Evolutionary conservation across 2,329 filamentous ascomycete species (phyloP).

Genomic region (Myriosclerotinia curreyana): DNA sequence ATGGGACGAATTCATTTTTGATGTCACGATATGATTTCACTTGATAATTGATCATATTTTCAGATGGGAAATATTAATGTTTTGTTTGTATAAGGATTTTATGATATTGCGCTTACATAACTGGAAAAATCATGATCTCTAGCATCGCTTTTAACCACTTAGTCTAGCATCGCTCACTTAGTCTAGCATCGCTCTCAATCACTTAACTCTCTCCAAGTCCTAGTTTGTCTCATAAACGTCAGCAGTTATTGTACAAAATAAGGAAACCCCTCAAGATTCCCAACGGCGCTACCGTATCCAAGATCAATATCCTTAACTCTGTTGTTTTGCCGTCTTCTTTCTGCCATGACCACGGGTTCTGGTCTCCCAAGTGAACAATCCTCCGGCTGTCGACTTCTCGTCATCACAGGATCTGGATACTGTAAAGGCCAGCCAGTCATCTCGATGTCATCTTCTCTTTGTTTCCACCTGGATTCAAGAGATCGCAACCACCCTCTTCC

Average conservation of each 20-base stretch:
- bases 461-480: neutral
- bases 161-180: too few relatives aligned
- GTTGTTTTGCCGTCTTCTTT: neutral
- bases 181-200: neutral
- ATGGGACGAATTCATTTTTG: neutral
- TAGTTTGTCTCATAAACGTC: neutral
- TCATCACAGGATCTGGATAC: neutral
- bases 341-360: neutral
- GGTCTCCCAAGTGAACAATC: neutral
- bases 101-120: neutral
- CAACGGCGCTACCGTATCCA: too few relatives aligned
- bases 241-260: neutral
- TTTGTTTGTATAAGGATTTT: neutral
- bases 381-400: neutral
- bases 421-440: neutral
- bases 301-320: neutral
- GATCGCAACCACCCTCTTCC: neutral
- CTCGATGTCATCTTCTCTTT: neutral
- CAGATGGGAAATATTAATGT: neutral
- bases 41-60: neutral
- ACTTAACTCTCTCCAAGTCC: neutral
- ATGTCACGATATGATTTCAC: neutral
- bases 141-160: neutral
- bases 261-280: conserved; percentile 6
- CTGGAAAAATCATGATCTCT: neutral